Percentiles rank a stretch among this genome's conserved stretches.
phyloP scores from a whole-genome alignment of 139 green algal species.

The Zygnema cylindricum region DNA sequence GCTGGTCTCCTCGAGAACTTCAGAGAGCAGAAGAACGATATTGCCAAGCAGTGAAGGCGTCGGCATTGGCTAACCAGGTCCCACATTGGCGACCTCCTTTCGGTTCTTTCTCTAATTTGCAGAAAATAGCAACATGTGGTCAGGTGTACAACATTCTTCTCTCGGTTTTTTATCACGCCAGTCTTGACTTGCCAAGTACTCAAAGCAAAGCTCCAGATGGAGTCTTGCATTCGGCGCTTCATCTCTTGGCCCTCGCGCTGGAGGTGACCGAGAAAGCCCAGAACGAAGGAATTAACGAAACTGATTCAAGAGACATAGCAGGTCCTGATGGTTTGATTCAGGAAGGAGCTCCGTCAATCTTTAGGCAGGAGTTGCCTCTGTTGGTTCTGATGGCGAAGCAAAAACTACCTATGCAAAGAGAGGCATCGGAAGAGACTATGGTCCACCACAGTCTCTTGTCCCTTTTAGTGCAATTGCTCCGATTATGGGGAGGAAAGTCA shows the following conservation, averaged over 20 bases:
- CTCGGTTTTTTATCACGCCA: slow-evolving; percentile 48
- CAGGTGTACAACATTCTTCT: slow-evolving; percentile 39
- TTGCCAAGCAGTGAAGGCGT: slow-evolving; percentile 5
- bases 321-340: background rate
- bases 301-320: background rate
- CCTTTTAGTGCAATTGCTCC: slow-evolving; percentile 1
- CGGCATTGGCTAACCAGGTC: slow-evolving; percentile 19
- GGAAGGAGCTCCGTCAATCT: background rate
- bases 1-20: slow-evolving; percentile 50
- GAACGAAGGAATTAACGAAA: background rate
- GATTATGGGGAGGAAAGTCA: background rate
- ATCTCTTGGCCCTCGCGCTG: slow-evolving; percentile 53
- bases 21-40: slow-evolving; percentile 57
- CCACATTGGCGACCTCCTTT: slow-evolving; percentile 43
- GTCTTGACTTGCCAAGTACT: background rate
- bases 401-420: background rate
- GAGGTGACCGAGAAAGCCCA: background rate
- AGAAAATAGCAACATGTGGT: slow-evolving; percentile 27
- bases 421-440: background rate
- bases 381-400: background rate
- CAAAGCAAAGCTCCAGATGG: slow-evolving; percentile 20
- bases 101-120: slow-evolving; percentile 18
- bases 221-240: slow-evolving; percentile 51
- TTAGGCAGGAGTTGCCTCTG: background rate
- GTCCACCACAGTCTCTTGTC: slow-evolving; percentile 26